A percentile compares a stretch with the other conserved stretches of the same genome.
phyloP scores from a whole-genome alignment of 2,329 filamentous ascomycete genomes.

The Anthostomella pinea region DNA sequence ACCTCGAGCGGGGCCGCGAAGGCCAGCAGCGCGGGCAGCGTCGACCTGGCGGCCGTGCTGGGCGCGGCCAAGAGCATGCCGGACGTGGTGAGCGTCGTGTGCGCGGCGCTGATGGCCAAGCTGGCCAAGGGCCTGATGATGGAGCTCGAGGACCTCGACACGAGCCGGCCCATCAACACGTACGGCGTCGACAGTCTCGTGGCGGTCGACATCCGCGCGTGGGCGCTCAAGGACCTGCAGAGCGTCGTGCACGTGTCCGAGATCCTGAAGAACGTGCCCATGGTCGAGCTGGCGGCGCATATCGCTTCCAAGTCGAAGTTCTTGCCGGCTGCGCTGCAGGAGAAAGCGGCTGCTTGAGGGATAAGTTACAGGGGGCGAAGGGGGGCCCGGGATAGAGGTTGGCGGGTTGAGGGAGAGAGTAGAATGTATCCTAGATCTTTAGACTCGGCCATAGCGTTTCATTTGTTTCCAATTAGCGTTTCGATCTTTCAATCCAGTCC shows the following conservation, averaged over 20 bases:
- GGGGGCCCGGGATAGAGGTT: too few relatives aligned
- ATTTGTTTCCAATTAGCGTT: too few relatives aligned
- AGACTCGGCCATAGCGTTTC: too few relatives aligned
- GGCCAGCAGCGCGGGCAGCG: slow-evolving; percentile 6
- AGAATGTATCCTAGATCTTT: too few relatives aligned
- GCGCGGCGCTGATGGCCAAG: slow-evolving; percentile 27
- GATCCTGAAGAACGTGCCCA: slow-evolving; percentile 25
- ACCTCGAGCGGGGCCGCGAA: slow-evolving; percentile 12
- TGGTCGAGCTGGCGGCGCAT: slow-evolving; percentile 23
- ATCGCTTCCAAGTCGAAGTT: slow-evolving; percentile 28
- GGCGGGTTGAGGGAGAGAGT: too few relatives aligned
- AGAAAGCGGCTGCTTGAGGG: slow-evolving; percentile 1
- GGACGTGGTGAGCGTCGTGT: slow-evolving; percentile 22
- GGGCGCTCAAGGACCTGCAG: slow-evolving; percentile 28
- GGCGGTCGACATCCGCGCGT: slow-evolving; percentile 27
- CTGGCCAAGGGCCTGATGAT: slow-evolving; percentile 30
- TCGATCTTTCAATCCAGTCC: too few relatives aligned
- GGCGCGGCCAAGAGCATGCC: slow-evolving; percentile 19
- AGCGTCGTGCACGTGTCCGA: slow-evolving; percentile 25
- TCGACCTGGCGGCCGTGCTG: slow-evolving; percentile 22
- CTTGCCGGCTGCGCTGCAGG: slow-evolving; percentile 20
- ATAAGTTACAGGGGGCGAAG: too few relatives aligned
- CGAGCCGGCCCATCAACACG: slow-evolving; percentile 24
- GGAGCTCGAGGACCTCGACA: slow-evolving; percentile 30
- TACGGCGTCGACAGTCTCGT: slow-evolving; percentile 29